Base-by-base conservation (phyloP, 805 yeast species). In the Candida xyloterini region DNA sequence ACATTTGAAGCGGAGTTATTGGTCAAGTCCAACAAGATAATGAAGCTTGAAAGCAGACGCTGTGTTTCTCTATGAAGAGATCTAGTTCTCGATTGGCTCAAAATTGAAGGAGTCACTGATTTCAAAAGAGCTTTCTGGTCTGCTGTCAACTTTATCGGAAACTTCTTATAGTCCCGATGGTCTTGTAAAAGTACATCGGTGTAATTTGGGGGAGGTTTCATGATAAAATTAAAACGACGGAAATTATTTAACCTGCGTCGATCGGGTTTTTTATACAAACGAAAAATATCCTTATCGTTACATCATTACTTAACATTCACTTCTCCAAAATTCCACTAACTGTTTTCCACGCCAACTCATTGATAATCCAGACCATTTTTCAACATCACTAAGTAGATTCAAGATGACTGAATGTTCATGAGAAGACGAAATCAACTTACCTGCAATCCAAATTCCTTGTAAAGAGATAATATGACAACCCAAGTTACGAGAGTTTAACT, bases 51-150 rank as follows among this genome's bases (percentile, higher is more conserved):
- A 5, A 60, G 33, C 20, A 50, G 28, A 15, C 59, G 38, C 34
- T 51, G 51, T 10, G 37, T 48, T 3, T 46, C 49, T 37, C 43
- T 46, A 3, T 40, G 36, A 6, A 33, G 34, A 15, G 36, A 33
- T 10, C 45, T 38, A 7, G 35, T 27, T 10, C 31, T 32, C 7
- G 27, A 22, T 7, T 23, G 28, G 15, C 41, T 38, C 7, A 41
- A 5, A 11, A 53, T 36, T 14, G 39, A 29, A 7, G 48, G 50
- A 18, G 30, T 34, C 6, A 39, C 41, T 5, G 48, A 37, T 26
- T 58, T 60, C 27, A 44, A 40, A 10, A 57, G 48, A 8, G 46
- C 40, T 27, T 48, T 51, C 32, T 58, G 60, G n/a, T 57, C 62
- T n/a, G 42, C 20, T 3, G 44, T 37, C 21, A 59, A 38, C 35